Base-by-base conservation (phyloP, 495 filamentous ascomycete genomes). In the Aspergillus ellipticus region DNA sequence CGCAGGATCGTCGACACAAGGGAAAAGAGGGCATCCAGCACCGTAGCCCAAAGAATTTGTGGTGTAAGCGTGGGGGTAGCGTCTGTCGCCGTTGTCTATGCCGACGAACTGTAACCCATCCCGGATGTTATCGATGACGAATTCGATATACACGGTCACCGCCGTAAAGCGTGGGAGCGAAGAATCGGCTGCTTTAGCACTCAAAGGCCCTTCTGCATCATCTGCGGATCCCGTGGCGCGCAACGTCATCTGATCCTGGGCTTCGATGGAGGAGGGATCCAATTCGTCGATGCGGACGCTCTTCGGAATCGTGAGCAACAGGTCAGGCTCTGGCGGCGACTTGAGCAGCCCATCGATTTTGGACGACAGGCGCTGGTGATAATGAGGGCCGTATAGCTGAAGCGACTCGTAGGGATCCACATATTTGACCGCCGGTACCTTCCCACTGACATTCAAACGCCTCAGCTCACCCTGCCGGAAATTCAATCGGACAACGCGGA, bases 51-150 rank as follows among this genome's bases (percentile, higher is more conserved):
- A 68, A 2, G 84, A 86, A 59, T 92, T 92, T 21, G 86, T 89
- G 0, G 95, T 93, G 66, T 92, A 99, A 1, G 88, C 87, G 68
- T 97, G 91, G 0, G 94, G 92, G 64, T 92, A 97, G 57, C 92
- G 80, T 46, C 72, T 65, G 63, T 97, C 92, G 15, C 83, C 84
- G 45, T 85, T 83, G 46, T 88, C 85, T 28, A 90, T 78, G 2
- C 94, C 95, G 21, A 94, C 89, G 70, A 96, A 97, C 33, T 95
- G 90, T 49, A 97, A 68, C 17, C 92, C 94, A 69, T 97, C 94
- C 28, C 88, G 79, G 55, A 91, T 82, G 39, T 81, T 79, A 52
- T 85, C 84, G 6, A 89, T 79, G 13, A 75, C 70, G 63, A 94
- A 99, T 51, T 92, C 86, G 55, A 97, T 88, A 39, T 71, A 67